A percentile compares a stretch with the other conserved stretches of the same genome.
Evolutionary conservation across 2,329 filamentous ascomycete species (phyloP).

Genomic region (Exophiala sp.): DNA sequence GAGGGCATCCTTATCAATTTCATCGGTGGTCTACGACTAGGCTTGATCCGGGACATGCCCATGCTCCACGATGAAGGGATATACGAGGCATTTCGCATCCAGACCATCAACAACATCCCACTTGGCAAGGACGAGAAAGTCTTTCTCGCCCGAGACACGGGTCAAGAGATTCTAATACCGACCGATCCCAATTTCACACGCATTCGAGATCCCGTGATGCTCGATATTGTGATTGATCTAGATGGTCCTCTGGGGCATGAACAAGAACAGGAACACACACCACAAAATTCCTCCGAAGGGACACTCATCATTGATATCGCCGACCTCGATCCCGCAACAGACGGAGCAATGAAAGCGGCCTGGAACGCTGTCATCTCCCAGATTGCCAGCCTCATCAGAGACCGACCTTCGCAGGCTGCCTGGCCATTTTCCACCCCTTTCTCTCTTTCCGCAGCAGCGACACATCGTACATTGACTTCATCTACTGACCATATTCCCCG

Average conservation of each 20-base stretch:
- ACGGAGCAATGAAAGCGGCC: conserved; percentile 25
- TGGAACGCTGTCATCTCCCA: conserved; percentile 29
- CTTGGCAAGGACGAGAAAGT: conserved; percentile 85
- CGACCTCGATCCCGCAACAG: conserved; percentile 8
- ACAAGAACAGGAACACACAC: not conserved
- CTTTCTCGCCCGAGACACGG: conserved; percentile 68
- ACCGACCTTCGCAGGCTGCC: conserved; percentile 17
- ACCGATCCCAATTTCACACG: conserved; percentile 79
- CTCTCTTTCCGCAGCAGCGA: conserved; percentile 6
- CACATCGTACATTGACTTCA: not conserved
- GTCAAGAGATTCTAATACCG: conserved; percentile 58
- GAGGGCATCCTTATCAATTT: conserved; percentile 57
- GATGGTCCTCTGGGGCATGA: conserved; percentile 21
- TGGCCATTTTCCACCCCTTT: conserved; percentile 21
- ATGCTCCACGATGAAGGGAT: conserved; percentile 27
- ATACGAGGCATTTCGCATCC: conserved; percentile 51
- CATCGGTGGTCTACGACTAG: conserved; percentile 53
- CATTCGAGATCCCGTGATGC: conserved; percentile 62
- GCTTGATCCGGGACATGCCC: conserved; percentile 45
- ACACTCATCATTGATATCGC: conserved; percentile 14
- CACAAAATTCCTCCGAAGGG: conserved; percentile 11
- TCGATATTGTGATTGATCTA: conserved; percentile 67
- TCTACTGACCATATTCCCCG: conserved; percentile 5
- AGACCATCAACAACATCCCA: conserved; percentile 71
- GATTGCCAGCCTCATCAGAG: conserved; percentile 25